Conservation (phyloP, 345 rosid species). For the Cardamine resedifolia region DNA sequence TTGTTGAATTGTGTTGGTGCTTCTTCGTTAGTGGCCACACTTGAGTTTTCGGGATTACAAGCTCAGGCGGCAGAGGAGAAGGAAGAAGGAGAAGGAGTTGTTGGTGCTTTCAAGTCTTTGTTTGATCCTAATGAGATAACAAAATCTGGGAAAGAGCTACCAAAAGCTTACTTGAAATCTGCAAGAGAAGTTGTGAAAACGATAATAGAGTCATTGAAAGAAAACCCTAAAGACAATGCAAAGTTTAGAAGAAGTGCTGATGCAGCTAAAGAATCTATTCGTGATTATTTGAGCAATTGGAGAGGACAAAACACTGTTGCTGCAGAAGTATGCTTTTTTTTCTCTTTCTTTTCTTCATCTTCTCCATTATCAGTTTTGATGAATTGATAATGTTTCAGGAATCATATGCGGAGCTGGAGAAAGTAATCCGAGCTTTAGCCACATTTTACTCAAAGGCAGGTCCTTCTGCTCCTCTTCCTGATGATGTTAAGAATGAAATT, state of each 20-base stretch:
- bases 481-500: slow-evolving; percentile 63
- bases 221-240: slow-evolving; percentile 63
- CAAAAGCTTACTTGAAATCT: slow-evolving; percentile 85
- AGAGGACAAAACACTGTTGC: slow-evolving; percentile 60
- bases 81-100: slow-evolving; percentile 50
- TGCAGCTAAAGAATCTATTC: slow-evolving; percentile 87
- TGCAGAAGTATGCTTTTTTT: slow-evolving; percentile 44
- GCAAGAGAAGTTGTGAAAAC: slow-evolving; percentile 85
- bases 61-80: slow-evolving; percentile 29
- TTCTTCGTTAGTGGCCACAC: slow-evolving; percentile 17
- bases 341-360: not conserved
- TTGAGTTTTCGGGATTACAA: slow-evolving; percentile 15
- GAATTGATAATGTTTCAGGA: slow-evolving; percentile 50
- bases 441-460: slow-evolving; percentile 85
- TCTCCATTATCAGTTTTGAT: not conserved
- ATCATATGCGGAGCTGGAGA: slow-evolving; percentile 73
- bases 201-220: slow-evolving; percentile 73
- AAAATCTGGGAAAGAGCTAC: slow-evolving; percentile 72
- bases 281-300: slow-evolving; percentile 81
- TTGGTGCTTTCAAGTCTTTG: slow-evolving; percentile 63
- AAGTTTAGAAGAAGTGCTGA: slow-evolving; percentile 84
- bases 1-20: slow-evolving; percentile 26
- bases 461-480: slow-evolving; percentile 80
- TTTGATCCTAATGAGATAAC: slow-evolving; percentile 81
- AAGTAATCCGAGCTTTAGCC: slow-evolving; percentile 72